Percentiles rank a stretch among this genome's conserved stretches.
These are phyloP conservation scores for Tympanopsis confertula DNA, from an alignment of 2,329 filamentous ascomycete genomes.

Conservation along the genomic window DNA sequence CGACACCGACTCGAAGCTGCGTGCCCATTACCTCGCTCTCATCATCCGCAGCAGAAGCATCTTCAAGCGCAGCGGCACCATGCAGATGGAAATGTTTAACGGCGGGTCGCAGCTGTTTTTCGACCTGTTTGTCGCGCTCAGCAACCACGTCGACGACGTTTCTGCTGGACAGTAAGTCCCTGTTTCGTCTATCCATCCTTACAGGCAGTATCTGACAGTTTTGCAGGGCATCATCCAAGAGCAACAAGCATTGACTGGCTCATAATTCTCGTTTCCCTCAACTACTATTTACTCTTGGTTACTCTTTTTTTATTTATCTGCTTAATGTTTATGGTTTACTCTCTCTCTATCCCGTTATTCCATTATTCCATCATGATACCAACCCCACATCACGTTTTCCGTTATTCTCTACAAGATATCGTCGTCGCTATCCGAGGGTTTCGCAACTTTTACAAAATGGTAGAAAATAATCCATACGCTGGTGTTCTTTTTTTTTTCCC, in stretches of 20 bases:
- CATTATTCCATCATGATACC: no score
- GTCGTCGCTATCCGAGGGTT: no score
- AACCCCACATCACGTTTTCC: no score
- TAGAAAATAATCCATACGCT: no score
- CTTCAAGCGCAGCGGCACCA: slow-evolving; percentile 87
- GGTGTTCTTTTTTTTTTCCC: no score
- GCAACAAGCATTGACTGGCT: slow-evolving; percentile 33
- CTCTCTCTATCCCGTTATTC: neutral
- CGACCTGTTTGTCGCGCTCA: slow-evolving; percentile 84
- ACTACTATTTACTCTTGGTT: no score
- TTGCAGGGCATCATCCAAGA: slow-evolving; percentile 30
- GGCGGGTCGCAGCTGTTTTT: slow-evolving; percentile 79
- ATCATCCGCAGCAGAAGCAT: slow-evolving; percentile 80
- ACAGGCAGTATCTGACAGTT: slow-evolving; percentile 6
- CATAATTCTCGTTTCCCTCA: no score
- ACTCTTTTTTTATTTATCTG: slow-evolving; percentile 1
- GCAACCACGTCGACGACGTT: slow-evolving; percentile 74
- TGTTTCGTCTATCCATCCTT: neutral
- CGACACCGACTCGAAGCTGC: slow-evolving; percentile 78
- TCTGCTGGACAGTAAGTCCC: slow-evolving; percentile 39
- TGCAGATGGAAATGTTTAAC: slow-evolving; percentile 88
- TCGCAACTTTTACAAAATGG: no score
- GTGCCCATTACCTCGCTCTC: slow-evolving; percentile 82
- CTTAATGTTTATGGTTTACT: slow-evolving; percentile 3
- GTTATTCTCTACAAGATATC: no score